Conservation (phyloP, 2,329 filamentous ascomycete genomes). For the Diaporthe batatas region DNA sequence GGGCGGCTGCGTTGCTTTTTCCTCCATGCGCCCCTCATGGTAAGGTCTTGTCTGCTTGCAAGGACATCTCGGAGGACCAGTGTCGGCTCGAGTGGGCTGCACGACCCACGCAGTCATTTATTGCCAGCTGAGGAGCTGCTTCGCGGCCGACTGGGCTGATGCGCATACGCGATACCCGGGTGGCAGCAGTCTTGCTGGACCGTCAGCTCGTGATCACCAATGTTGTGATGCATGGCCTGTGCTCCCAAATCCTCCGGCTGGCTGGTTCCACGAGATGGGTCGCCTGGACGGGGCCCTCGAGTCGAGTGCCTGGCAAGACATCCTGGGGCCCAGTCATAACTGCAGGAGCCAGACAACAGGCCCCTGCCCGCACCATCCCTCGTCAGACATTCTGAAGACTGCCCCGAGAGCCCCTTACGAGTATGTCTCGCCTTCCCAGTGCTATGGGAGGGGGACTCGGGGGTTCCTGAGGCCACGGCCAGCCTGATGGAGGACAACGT, state of each 20-base stretch:
- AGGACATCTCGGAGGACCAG: neutral
- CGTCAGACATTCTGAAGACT: neutral
- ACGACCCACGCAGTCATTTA: neutral
- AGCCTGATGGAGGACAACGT: constrained; percentile 24
- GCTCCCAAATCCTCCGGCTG: neutral
- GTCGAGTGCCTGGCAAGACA: constrained; percentile 35
- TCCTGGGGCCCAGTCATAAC: constrained; percentile 38
- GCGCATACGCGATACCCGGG: neutral
- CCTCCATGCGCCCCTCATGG: constrained; percentile 9
- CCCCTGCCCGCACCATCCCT: constrained; percentile 26
- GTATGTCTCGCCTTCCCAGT: neutral
- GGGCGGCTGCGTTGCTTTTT: constrained; percentile 17
- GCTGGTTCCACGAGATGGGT: constrained; percentile 11
- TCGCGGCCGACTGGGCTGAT: neutral
- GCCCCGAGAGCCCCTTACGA: neutral
- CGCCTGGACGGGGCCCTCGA: constrained; percentile 15
- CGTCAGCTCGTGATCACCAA: no score
- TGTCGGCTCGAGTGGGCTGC: neutral
- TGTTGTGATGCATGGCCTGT: neutral
- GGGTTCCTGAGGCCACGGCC: constrained; percentile 8
- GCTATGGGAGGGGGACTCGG: neutral
- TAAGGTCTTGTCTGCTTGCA: constrained; percentile 10
- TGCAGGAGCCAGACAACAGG: constrained; percentile 32
- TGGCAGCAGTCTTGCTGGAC: neutral
- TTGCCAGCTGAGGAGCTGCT: neutral